A percentile compares a stretch with the other conserved stretches of the same genome.
phyloP scores from a whole-genome alignment of 75 land plant genomes.

The Pinus tabuliformis region DNA sequence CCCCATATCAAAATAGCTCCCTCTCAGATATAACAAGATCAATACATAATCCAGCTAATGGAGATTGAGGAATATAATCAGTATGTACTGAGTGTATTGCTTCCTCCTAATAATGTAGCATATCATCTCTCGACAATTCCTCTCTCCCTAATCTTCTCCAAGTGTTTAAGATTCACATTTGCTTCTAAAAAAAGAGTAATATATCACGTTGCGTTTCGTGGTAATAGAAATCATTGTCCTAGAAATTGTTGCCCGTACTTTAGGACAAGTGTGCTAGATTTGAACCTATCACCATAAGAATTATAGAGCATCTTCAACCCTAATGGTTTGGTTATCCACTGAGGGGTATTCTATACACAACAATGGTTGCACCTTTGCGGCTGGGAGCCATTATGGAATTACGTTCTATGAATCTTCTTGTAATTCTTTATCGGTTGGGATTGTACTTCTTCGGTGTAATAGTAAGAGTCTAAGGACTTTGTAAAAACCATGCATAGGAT shows the following conservation, averaged over 20 bases:
- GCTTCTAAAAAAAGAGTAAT: no score
- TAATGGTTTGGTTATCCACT: slow-evolving; percentile 85
- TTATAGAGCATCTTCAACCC: slow-evolving; percentile 90
- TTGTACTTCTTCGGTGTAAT: background rate
- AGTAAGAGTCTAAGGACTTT: background rate
- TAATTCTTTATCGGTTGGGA: slow-evolving; percentile 2
- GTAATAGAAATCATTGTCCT: no score
- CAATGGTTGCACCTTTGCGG: slow-evolving; percentile 58
- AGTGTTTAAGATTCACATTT: no score
- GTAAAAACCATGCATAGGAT: background rate
- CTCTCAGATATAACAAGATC: background rate
- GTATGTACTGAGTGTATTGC: no score
- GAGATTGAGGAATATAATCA: background rate
- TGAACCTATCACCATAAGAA: slow-evolving; percentile 91
- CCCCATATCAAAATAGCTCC: background rate
- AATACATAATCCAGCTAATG: background rate
- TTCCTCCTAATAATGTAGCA: no score
- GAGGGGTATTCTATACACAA: slow-evolving; percentile 84
- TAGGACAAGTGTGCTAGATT: slow-evolving; percentile 22
- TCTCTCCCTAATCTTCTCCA: no score
- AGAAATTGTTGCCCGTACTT: no score
- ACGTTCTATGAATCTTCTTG: background rate
- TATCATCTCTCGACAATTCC: no score
- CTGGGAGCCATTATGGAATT: background rate
- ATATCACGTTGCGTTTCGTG: no score